Evolutionary conservation across 352 stramenopile species (phyloP), one percentile per base, ranked within the genome.

Genomic region (Globisporangium abappressorium): DNA sequence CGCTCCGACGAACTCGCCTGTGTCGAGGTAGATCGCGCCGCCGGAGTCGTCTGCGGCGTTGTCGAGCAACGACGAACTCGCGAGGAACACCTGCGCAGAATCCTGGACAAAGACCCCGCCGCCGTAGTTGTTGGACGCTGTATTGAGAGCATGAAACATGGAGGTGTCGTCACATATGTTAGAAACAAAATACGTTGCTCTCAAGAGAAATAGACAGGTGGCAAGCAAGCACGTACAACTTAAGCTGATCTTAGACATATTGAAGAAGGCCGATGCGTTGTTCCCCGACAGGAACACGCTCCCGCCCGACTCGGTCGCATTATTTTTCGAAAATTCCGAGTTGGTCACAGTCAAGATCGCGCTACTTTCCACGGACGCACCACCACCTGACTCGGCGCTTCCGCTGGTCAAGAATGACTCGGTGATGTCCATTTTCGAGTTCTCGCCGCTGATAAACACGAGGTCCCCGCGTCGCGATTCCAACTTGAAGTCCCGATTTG

Each of bases 11-110:
- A 66, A 49, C 12, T 85, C 72, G 2, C 83, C 83, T 0, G 80
- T 88, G 43, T 90, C 78, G 7, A 91, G 22, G 53, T 73, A 91
- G 43, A 91, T 67, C 1, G 72, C 83, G 2, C 83, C 83, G 11
- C 83, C 83, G 0, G 81, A 84, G 58, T 90, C 83, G 47, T 91
- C 83, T 0, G 83, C 83, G 20, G 65, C 62, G 55, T 91, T 91
- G 46, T 79, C 65, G 1, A 67, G 68, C 11, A 91, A 20, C 5
- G 69, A 53, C n/a, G 73, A 82, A 9, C 54, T 59, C 1, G 68
- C 30, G 5, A 81, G 34, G 6, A 57, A 62, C 15, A 80, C 55
- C 5, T 57, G 60, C 5, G 65, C 69, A 2, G 70, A 73, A 24
- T 76, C 80, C 15, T 89, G 77, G 0, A 85, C 65, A 70, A 72